Evolutionary conservation across 805 yeast species (phyloP).

Genomic region (Spathaspora girioi): DNA sequence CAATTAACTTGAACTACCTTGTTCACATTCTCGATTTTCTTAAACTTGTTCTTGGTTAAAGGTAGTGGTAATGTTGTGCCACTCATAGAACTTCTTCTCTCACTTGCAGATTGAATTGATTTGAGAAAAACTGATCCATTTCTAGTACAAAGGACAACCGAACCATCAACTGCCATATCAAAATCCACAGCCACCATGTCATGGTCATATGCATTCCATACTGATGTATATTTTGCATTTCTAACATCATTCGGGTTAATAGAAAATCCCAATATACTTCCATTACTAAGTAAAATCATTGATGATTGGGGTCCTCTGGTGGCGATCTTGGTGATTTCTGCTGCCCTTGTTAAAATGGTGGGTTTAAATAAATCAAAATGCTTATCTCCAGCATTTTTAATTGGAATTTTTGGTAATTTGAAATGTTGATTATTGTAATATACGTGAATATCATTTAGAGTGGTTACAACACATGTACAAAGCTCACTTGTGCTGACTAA

Average conservation of each 20-base stretch:
- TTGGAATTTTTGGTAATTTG: constrained; percentile 39
- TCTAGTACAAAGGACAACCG: constrained; percentile 60
- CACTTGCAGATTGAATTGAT: constrained; percentile 14
- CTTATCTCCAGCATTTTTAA: constrained; percentile 33
- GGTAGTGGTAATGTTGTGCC: constrained; percentile 26
- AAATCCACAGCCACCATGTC: constrained; percentile 62
- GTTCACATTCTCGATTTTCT: constrained; percentile 50
- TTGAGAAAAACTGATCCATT: constrained; percentile 65
- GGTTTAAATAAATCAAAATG: constrained; percentile 56
- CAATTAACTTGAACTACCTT: constrained; percentile 61
- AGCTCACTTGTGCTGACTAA: constrained; percentile 62
- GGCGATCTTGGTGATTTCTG: constrained; percentile 27
- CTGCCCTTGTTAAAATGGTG: constrained; percentile 41
- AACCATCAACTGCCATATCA: constrained; percentile 66
- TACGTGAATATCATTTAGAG: constrained; percentile 58
- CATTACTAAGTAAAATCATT: constrained; percentile 54
- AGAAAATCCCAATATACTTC: constrained; percentile 47
- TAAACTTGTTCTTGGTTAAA: constrained; percentile 45
- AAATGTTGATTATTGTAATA: constrained; percentile 56
- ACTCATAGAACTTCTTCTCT: constrained; percentile 27
- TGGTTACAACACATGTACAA: constrained; percentile 63
- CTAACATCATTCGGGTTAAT: constrained; percentile 23
- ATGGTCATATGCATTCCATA: constrained; percentile 63
- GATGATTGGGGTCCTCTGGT: constrained; percentile 40
- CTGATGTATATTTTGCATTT: constrained; percentile 40